Percentiles rank a stretch among this genome's conserved stretches.
Conservation (phyloP, 352 stramenopile genomes). For the Globisporangium recalcitrans region DNA sequence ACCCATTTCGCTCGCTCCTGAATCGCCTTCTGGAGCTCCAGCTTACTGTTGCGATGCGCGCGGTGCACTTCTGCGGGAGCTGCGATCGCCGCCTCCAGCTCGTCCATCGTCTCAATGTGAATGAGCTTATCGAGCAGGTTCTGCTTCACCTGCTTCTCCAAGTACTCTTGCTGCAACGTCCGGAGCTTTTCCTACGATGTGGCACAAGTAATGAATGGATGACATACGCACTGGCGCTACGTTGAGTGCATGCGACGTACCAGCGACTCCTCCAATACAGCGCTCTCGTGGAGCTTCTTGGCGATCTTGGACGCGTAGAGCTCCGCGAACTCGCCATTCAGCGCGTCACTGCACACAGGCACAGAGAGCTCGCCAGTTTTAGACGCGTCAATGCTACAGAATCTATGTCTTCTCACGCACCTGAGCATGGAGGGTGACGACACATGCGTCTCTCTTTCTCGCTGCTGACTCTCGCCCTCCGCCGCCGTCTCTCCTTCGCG, state of each 20-base stretch:
- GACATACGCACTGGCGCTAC: background rate
- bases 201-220: background rate
- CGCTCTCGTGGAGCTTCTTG: slow-evolving; percentile 18
- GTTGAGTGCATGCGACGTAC: slow-evolving; percentile 11
- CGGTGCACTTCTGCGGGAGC: slow-evolving; percentile 23
- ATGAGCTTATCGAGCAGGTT: slow-evolving; percentile 70
- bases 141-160: slow-evolving; percentile 61
- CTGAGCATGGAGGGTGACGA: background rate
- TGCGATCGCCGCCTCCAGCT: slow-evolving; percentile 25
- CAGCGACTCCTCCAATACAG: slow-evolving; percentile 27
- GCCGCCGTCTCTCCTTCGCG: background rate
- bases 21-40: slow-evolving; percentile 36
- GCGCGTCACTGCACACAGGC: slow-evolving; percentile 10
- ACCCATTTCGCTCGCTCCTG: slow-evolving; percentile 40
- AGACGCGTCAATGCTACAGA: background rate
- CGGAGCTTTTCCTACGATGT: slow-evolving; percentile 32
- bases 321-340: slow-evolving; percentile 29
- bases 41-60: slow-evolving; percentile 32
- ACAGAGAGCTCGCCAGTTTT: too few relatives aligned
- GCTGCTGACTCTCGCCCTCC: background rate
- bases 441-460: background rate
- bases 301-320: slow-evolving; percentile 43
- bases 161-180: slow-evolving; percentile 42
- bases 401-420: background rate
- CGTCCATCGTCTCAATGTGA: slow-evolving; percentile 46